Conservation (phyloP, 768 basidiomycete species). For the Leccinum imitatum region DNA sequence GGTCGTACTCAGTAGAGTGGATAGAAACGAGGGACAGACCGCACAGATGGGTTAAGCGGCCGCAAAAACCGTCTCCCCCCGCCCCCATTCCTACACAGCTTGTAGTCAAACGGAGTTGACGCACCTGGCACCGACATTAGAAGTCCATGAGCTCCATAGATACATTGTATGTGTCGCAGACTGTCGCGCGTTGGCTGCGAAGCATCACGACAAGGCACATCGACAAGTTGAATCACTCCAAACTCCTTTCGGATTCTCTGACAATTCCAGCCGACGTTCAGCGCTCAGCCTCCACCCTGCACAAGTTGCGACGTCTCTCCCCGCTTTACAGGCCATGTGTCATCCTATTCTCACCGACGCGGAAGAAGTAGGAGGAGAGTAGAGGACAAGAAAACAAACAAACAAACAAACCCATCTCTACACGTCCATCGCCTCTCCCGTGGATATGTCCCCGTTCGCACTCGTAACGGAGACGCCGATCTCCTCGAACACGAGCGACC, state of each 20-base stretch:
- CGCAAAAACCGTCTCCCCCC: not conserved
- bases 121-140: not conserved
- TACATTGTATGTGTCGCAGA: not conserved
- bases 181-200: not conserved
- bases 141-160: not conserved
- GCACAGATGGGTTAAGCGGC: too few species aligned
- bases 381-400: not conserved
- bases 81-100: not conserved
- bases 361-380: not conserved
- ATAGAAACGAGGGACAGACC: too few species aligned
- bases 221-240: not conserved
- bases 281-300: not conserved
- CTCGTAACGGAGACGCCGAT: constrained; percentile 37
- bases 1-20: not conserved
- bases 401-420: constrained; percentile 6
- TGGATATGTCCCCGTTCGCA: constrained; percentile 30
- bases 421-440: constrained; percentile 38
- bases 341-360: not conserved
- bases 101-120: not conserved
- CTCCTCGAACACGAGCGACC: constrained; percentile 72
- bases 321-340: not conserved
- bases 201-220: not conserved
- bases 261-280: not conserved
- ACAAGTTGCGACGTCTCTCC: not conserved
- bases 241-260: not conserved